Evolutionary conservation across 148 eudicot species (phyloP).

Genomic region (Camellia sinensis): DNA sequence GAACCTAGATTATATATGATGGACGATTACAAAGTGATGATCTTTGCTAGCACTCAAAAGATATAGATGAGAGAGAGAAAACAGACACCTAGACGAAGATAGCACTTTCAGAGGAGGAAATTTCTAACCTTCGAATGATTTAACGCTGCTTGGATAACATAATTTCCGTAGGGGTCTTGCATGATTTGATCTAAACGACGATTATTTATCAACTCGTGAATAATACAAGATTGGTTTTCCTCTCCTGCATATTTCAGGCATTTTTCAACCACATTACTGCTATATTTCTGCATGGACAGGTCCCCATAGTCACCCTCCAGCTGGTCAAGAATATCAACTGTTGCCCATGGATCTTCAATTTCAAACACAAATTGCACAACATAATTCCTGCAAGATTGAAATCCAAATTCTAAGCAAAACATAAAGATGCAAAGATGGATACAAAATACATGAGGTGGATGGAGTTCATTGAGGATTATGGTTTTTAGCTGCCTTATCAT

Average conservation of each 20-base stretch:
- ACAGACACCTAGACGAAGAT: neutral
- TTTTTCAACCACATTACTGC: slow-evolving; percentile 41
- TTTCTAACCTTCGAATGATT: slow-evolving; percentile 33
- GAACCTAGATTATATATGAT: neutral
- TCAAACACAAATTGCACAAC: slow-evolving; percentile 39
- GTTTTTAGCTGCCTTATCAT: too few species aligned
- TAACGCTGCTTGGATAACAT: slow-evolving; percentile 40
- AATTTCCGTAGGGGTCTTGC: slow-evolving; percentile 45
- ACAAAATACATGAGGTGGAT: too few species aligned
- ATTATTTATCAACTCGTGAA: slow-evolving; percentile 30
- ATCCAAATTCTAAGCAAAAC: neutral
- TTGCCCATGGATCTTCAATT: slow-evolving; percentile 34
- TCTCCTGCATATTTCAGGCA: slow-evolving; percentile 41
- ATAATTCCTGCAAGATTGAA: slow-evolving; percentile 29
- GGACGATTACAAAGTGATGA: neutral
- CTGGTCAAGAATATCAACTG: slow-evolving; percentile 24
- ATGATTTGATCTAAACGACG: slow-evolving; percentile 34
- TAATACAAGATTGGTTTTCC: slow-evolving; percentile 23
- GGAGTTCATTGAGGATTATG: too few species aligned
- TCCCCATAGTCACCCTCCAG: slow-evolving; percentile 38
- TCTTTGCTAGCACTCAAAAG: slow-evolving; percentile 5
- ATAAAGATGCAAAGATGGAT: neutral
- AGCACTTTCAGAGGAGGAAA: neutral
- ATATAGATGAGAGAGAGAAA: neutral
- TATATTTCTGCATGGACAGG: slow-evolving; percentile 39